These are phyloP conservation scores for Austroboletus novae-zelandiae DNA, from an alignment of 1,284 basidiomycete genomes.

Conservation along the genomic window DNA sequence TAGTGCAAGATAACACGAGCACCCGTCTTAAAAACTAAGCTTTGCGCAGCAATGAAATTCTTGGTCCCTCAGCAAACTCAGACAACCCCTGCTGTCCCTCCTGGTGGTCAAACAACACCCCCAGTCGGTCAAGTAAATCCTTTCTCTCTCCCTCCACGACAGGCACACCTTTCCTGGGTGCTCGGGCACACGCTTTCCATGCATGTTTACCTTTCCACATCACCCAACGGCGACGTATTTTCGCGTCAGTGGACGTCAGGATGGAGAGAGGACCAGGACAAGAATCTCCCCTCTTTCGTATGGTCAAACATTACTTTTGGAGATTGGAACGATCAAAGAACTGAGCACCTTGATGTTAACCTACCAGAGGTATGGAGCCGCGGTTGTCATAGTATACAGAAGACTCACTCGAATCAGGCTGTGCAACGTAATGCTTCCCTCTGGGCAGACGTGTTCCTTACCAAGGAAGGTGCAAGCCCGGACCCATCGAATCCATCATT, in stretches of 20 bases:
- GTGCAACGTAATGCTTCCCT: conserved; percentile 80
- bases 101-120: conserved; percentile 28
- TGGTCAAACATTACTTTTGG: conserved; percentile 87
- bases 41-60: conserved; percentile 42
- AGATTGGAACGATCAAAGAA: conserved; percentile 70
- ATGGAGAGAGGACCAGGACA: conserved; percentile 47
- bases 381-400: conserved; percentile 1
- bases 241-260: conserved; percentile 47
- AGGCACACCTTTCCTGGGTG: conserved; percentile 55
- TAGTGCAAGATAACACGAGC: conserved; percentile 21
- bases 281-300: conserved; percentile 60
- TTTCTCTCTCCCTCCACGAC: conserved; percentile 48
- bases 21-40: not conserved
- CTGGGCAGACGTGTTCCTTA: conserved; percentile 86
- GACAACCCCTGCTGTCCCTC: conserved; percentile 18
- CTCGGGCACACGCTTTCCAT: conserved; percentile 61
- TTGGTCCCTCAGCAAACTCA: conserved; percentile 35
- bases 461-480: conserved; percentile 62
- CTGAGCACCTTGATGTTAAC: conserved; percentile 63
- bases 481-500: conserved; percentile 58
- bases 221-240: conserved; percentile 59
- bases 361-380: conserved; percentile 63
- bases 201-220: conserved; percentile 74
- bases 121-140: conserved; percentile 35
- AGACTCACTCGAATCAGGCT: conserved; percentile 40